A percentile compares a stretch with the other conserved stretches of the same genome.
These are phyloP conservation scores for Ambrosiella cleistominuta DNA, from an alignment of 2,329 filamentous ascomycete species.

Conservation along the genomic window DNA sequence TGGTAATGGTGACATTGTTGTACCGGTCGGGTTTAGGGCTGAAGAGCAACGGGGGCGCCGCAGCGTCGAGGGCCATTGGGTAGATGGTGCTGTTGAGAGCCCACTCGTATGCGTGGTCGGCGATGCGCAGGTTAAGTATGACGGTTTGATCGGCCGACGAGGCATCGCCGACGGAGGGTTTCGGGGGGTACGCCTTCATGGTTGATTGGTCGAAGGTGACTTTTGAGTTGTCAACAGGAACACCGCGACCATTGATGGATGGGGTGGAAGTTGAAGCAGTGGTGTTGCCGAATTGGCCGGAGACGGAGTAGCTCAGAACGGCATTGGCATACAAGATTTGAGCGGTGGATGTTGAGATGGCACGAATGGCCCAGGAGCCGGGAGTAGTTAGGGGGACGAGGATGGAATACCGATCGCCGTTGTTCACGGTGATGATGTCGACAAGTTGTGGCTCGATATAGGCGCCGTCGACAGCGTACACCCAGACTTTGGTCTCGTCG, in stretches of 20 bases:
- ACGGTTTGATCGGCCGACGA: conserved; percentile 28
- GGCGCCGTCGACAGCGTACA: conserved; percentile 36
- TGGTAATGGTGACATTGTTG: conserved; percentile 32
- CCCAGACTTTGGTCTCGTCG: conserved; percentile 34
- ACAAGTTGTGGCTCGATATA: conserved; percentile 35
- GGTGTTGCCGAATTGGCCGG: conserved; percentile 13
- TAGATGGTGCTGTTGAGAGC: conserved; percentile 31
- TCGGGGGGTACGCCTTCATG: conserved; percentile 31
- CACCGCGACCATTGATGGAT: conserved; percentile 26
- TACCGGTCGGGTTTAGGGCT: conserved; percentile 18
- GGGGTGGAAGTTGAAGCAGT: conserved; percentile 19
- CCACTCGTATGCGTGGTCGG: conserved; percentile 33
- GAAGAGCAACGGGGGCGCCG: conserved; percentile 28
- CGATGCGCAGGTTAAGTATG: conserved; percentile 24
- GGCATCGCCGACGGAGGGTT: conserved; percentile 20
- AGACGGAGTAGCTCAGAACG: conserved; percentile 24
- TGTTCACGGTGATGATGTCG: conserved; percentile 29
- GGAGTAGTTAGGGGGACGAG: conserved; percentile 28
- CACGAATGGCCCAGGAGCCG: conserved; percentile 36
- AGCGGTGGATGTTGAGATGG: conserved; percentile 28
- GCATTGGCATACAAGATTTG: conserved; percentile 39
- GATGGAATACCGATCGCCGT: conserved; percentile 36
- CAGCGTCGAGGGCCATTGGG: conserved; percentile 21
- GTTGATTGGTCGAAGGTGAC: conserved; percentile 26
- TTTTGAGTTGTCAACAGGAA: conserved; percentile 16